Evolutionary conservation across 2,329 filamentous ascomycete genomes (phyloP).

Genomic region (Ceratocystis papillata): DNA sequence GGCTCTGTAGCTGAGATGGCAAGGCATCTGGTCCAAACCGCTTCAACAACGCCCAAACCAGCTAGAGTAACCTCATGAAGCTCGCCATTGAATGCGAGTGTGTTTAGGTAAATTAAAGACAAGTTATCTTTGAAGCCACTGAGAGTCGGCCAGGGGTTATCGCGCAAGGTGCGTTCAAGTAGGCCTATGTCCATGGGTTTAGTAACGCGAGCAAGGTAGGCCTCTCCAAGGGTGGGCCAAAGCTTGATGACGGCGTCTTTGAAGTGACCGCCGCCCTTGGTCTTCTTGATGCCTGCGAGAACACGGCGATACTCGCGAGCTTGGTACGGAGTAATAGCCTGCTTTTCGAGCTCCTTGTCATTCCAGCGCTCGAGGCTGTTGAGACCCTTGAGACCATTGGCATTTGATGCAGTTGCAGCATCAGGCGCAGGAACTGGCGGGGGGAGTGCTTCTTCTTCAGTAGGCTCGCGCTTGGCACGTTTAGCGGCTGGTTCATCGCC

Average conservation of each 20-base stretch:
- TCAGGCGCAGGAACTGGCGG: conserved; percentile 25
- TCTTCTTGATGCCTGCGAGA: conserved; percentile 71
- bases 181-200: conserved; percentile 75
- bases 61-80: conserved; percentile 59
- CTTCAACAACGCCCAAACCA: conserved; percentile 46
- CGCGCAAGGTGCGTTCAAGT: conserved; percentile 70
- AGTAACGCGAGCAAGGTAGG: conserved; percentile 57
- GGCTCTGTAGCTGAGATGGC: conserved; percentile 44
- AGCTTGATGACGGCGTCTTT: conserved; percentile 64
- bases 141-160: conserved; percentile 55
- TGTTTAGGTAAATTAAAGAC: conserved; percentile 67
- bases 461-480: conserved; percentile 61
- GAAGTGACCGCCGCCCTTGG: conserved; percentile 67
- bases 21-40: conserved; percentile 39
- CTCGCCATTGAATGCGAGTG: conserved; percentile 69
- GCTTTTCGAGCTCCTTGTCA: conserved; percentile 36
- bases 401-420: conserved; percentile 25
- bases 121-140: conserved; percentile 65
- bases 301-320: conserved; percentile 53
- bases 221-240: conserved; percentile 64
- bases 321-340: conserved; percentile 48
- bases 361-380: conserved; percentile 34
- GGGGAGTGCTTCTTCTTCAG: conserved; percentile 34
- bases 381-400: conserved; percentile 28
- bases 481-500: conserved; percentile 60